A percentile compares a stretch with the other conserved stretches of the same genome.
Conservation (phyloP, 768 basidiomycete species). For the Amylocystis lapponica region DNA sequence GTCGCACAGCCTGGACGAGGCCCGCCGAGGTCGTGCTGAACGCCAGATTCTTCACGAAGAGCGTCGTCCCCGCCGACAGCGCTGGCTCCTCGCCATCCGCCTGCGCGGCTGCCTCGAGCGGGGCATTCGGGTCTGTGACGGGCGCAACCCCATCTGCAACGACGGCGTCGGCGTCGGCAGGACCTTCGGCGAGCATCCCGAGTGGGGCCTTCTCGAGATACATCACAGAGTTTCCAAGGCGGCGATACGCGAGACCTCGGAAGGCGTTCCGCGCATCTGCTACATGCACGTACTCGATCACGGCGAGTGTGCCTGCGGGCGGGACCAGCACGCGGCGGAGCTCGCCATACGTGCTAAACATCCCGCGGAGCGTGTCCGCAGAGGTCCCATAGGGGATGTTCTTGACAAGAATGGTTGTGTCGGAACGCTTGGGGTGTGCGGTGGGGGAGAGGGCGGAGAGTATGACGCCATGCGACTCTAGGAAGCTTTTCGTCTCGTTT, state of each 20-base stretch:
- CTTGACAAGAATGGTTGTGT: conserved; percentile 87
- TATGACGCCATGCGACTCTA: conserved; percentile 71
- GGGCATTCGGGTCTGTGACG: conserved; percentile 28
- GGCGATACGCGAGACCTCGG: conserved; percentile 76
- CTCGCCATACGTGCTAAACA: conserved; percentile 74
- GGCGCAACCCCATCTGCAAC: conserved; percentile 8
- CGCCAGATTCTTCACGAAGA: conserved; percentile 94
- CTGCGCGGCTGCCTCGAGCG: conserved; percentile 21
- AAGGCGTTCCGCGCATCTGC: conserved; percentile 74
- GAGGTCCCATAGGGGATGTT: conserved; percentile 94
- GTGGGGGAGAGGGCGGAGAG: conserved; percentile 47
- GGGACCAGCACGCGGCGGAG: conserved; percentile 74
- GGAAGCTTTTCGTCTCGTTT: conserved; percentile 86
- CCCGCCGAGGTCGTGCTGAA: conserved; percentile 83
- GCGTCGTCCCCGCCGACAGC: conserved; percentile 66
- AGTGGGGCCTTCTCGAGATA: conserved; percentile 92
- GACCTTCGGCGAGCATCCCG: conserved; percentile 65
- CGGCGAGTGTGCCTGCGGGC: conserved; percentile 88
- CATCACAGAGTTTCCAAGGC: conserved; percentile 83
- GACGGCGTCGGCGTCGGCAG: conserved; percentile 9
- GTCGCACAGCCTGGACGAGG: conserved; percentile 61
- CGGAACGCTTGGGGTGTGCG: conserved; percentile 44
- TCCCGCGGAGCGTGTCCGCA: conserved; percentile 61
- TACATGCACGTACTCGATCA: conserved; percentile 77
- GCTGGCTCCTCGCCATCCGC: conserved; percentile 33